These are phyloP conservation scores for Amanita polypyramis DNA, from an alignment of 768 basidiomycete species.

Conservation along the genomic window DNA sequence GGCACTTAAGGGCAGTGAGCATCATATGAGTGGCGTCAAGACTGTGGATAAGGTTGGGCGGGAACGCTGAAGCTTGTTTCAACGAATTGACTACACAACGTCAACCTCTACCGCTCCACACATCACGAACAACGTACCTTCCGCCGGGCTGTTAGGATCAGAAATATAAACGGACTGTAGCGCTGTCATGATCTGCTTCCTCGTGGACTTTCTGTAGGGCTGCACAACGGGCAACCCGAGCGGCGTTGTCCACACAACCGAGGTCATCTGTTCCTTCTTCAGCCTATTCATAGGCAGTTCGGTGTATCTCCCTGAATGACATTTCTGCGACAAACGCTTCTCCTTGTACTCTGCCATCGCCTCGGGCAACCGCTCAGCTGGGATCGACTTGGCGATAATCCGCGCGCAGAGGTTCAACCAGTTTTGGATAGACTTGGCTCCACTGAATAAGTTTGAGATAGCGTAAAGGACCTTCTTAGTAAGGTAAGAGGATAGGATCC, in stretches of 20 bases:
- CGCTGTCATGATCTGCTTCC: slow-evolving; percentile 77
- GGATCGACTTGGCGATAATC: slow-evolving; percentile 81
- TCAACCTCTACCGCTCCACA: slow-evolving; percentile 3
- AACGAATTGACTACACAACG: slow-evolving; percentile 49
- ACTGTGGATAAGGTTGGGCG: slow-evolving; percentile 97
- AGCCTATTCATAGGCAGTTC: slow-evolving; percentile 22
- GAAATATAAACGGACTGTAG: slow-evolving; percentile 85
- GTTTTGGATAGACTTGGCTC: slow-evolving; percentile 82
- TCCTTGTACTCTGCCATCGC: slow-evolving; percentile 7
- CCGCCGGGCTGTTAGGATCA: slow-evolving; percentile 68
- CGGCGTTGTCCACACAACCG: slow-evolving; percentile 93
- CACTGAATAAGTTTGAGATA: slow-evolving; percentile 90
- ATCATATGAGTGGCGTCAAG: slow-evolving; percentile 99
- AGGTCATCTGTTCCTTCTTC: slow-evolving; percentile 87
- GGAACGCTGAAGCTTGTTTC: slow-evolving; percentile 96
- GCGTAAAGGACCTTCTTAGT: slow-evolving; percentile 70
- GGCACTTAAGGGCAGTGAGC: slow-evolving; percentile 85
- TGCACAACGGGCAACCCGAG: slow-evolving; percentile 95
- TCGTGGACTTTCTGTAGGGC: slow-evolving; percentile 78
- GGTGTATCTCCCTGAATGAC: not conserved
- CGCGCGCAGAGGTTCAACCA: slow-evolving; percentile 84
- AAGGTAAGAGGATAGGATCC: slow-evolving; percentile 66
- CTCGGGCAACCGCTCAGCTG: slow-evolving; percentile 46
- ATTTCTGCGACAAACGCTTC: slow-evolving; percentile 2
- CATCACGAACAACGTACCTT: slow-evolving; percentile 31